Conservation (phyloP, 129 eudicot genomes). For the Chrysanthemum makinoi region DNA sequence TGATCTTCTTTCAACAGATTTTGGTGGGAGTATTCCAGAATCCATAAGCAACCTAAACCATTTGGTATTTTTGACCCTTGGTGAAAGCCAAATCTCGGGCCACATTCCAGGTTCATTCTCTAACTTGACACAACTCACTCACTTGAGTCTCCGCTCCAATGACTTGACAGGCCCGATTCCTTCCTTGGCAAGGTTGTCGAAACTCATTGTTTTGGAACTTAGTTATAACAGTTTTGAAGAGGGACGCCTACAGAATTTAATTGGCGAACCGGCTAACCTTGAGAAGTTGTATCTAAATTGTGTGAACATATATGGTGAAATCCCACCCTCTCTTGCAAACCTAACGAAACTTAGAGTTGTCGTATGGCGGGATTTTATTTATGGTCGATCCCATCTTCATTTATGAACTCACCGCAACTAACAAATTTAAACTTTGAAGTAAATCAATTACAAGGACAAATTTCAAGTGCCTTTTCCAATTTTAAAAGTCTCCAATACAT, state of each 20-base stretch:
- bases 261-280: slow-evolving; percentile 14
- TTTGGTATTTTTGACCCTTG: background rate
- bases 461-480: slow-evolving; percentile 24
- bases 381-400: slow-evolving; percentile 10
- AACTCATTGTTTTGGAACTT: background rate
- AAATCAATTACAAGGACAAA: slow-evolving; percentile 23
- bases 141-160: background rate
- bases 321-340: slow-evolving; percentile 25
- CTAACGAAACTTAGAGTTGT: slow-evolving; percentile 6
- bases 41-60: slow-evolving; percentile 28
- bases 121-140: slow-evolving; percentile 22
- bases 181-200: slow-evolving; percentile 15
- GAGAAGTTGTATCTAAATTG: background rate
- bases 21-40: slow-evolving; percentile 28
- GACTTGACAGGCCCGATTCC: slow-evolving; percentile 11
- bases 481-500: slow-evolving; percentile 2
- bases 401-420: slow-evolving; percentile 30
- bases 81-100: background rate
- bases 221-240: background rate
- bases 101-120: slow-evolving; percentile 16
- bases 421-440: rapidly evolving
- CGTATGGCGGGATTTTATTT: background rate
- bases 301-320: slow-evolving; percentile 18
- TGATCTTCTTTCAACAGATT: background rate
- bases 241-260: background rate